Percentiles rank a stretch among this genome's conserved stretches.
Conservation (phyloP, 306 rosid genomes). For the Benincasa hispida region DNA sequence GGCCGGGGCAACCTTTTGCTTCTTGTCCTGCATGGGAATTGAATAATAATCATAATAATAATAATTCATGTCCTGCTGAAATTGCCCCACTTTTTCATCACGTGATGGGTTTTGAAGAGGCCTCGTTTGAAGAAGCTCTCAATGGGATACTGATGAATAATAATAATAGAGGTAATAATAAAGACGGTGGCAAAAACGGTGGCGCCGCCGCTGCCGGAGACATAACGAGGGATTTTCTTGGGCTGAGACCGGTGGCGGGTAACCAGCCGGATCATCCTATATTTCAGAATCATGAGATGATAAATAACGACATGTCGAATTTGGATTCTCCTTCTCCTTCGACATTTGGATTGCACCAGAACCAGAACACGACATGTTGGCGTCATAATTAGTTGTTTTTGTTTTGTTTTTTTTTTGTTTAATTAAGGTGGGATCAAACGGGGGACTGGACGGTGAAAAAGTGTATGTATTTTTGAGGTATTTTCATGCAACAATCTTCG, state of each 20-base stretch:
- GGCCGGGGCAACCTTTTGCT: not conserved
- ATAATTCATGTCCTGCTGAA: not conserved
- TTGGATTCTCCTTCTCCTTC: constrained; percentile 20
- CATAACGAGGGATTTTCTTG: constrained; percentile 59
- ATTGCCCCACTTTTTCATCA: constrained; percentile 27
- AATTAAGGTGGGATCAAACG: not conserved
- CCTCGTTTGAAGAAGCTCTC: constrained; percentile 23
- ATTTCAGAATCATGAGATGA: constrained; percentile 21
- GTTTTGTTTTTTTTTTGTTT: not conserved
- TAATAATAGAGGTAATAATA: not conserved
- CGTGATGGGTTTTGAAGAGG: constrained; percentile 26
- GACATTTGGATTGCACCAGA: constrained; percentile 17
- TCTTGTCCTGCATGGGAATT: not conserved
- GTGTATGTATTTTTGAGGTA: not conserved
- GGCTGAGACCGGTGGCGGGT: constrained; percentile 32
- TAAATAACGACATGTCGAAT: constrained; percentile 14
- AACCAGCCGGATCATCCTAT: constrained; percentile 23
- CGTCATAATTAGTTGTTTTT: not conserved
- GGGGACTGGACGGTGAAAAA: not conserved
- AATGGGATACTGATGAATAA: constrained; percentile 11
- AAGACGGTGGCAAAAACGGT: not conserved
- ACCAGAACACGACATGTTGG: constrained; percentile 1
- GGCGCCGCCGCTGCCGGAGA: constrained; percentile 16
- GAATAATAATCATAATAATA: too few species aligned
- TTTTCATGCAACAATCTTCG: not conserved